Evolutionary conservation across 2,329 filamentous ascomycete genomes (phyloP), one percentile per base, ranked within the genome.

Genomic region (Aspergillus ochraceus): DNA sequence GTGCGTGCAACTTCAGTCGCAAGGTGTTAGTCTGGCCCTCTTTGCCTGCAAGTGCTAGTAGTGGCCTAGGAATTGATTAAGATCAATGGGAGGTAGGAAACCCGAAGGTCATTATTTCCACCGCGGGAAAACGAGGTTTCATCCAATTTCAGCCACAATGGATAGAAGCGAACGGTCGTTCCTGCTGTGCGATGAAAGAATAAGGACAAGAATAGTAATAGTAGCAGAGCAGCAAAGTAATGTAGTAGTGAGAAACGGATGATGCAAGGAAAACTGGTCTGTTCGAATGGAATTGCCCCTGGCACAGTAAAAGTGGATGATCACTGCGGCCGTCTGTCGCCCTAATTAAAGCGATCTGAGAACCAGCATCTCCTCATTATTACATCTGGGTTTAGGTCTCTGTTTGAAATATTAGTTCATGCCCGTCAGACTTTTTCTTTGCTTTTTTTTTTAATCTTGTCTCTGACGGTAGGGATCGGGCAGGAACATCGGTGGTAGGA

Each of bases 1-100:
- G 36, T 42, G 70, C 76, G 74, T 67, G 72, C 66, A 66, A 68
- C 61, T 66, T 60, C 61, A 56, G 66, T 58, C 54, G 60, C 63
- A 66, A 66, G 66, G 61, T 61, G 65, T 66, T 62, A 58, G 56
- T 58, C 59, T 66, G 57, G 36, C n/a, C 55, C 54, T 66, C 64
- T 54, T 67, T 55, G 26, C 52, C 62, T 56, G 60, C 55, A 52
- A 51, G 54, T 60, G 62, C 64, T 66, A 63, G 65, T 64, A 66
- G 62, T 60, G 32, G 17, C 14, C 4, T 36, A 10, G 4, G 51
- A 59, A 46, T 46, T 32, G 22, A 47, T n/a, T 9, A 50, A 22
- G 32, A 32, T 36, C 39, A 49, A 20, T 49, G 24, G 46, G 36
- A n/a, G n/a, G 24, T 55, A 42, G 47, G 49, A 19, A 58, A 52